Base-by-base conservation (phyloP, 169 alveolate species). In the Eimeria necatrix region DNA sequence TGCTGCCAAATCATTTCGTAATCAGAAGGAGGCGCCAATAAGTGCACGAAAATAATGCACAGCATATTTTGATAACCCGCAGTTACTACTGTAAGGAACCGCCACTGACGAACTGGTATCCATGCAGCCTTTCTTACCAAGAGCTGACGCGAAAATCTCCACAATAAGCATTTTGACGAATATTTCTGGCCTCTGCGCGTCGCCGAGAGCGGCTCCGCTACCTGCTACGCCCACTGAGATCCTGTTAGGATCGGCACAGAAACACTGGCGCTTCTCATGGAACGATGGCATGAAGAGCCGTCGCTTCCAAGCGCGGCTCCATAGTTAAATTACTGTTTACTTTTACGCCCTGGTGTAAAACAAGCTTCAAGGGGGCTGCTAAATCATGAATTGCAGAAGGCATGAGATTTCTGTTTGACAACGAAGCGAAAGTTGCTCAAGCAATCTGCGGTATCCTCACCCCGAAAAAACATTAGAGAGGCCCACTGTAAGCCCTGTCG, bases 401-500 rank as follows among this genome's bases (percentile, higher is more conserved):
- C 41, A 32, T 32, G 41, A 32, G 41, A 32, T 32, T 32, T 32
- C 41, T 32, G 41, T 32, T 2, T 2, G 41, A 32, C 41, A 32
- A 2, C 41, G 3, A 32, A 32, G 41, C 41, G 41, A 32, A 32
- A 32, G 41, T 32, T 32, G 41, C 41, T 32, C 41, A 32, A 32
- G 41, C 41, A 32, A 32, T 0, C 41, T 32, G 22, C 59, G 74
- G 12, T 53, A 24, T 22, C 26, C 90, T 52, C 18, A 98, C 99
- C 99, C 99, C 96, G 99, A 99, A 95, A 98, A 98, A 61, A 99
- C 98, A 96, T 99, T 99, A 20, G 99, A 99, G 61, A 99, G 95
- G 86, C 99, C 99, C n/a, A 99, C 99, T 14, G 99, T 98, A 71
- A 99, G 95, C 32, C 99, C 99, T 53, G 99, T 98, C 74, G 99